Evolutionary conservation across 257 asterid species (phyloP), one percentile per base, ranked within the genome.

Genomic region (Nicotiana attenuata): DNA sequence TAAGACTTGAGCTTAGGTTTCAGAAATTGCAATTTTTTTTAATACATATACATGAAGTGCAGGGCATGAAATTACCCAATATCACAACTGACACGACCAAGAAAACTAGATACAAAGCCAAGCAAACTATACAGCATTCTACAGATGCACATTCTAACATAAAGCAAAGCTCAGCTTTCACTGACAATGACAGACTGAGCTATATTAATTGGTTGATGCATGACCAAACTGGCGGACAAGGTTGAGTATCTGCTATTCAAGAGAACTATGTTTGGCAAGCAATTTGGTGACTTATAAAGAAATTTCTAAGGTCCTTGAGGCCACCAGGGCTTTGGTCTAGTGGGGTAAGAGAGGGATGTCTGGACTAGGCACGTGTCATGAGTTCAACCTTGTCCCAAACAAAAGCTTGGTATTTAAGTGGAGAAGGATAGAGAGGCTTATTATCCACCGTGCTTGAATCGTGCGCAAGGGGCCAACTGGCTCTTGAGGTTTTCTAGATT

Each of bases 61-160:
- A 71, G 20, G 3, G 7, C 59, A 20, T 45, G 59, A 45, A 41
- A 59, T 73, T 31, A 73, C 35, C 60, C 61, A 73, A 73, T 73
- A 47, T 47, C 78, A 73, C 61, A 69, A 73, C 78, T 14, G 60
- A 73, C 38, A 24, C 22, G 13, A 22, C n/a, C 61, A 14, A 47
- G 38, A 19, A 20, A 69, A 69, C 2, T 24, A 8, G 33, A 41
- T 41, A 41, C 78, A 69, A 29, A 20, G 57, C 26, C 59, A 41
- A 41, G 78, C 8, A 69, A 41, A 73, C 79, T 47, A 57, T 14
- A 73, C 29, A 47, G 79, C 50, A 73, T 50, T 50, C 63, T 15
- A 50, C 26, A 65, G 63, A 75, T 75, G 45, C 63, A 26, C 80
- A 75, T 75, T 24, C 45, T 14, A 75, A 50, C 80, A 75, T 75